Conservation (phyloP, 2,329 filamentous ascomycete genomes). For the Clarireedia hainanense region DNA sequence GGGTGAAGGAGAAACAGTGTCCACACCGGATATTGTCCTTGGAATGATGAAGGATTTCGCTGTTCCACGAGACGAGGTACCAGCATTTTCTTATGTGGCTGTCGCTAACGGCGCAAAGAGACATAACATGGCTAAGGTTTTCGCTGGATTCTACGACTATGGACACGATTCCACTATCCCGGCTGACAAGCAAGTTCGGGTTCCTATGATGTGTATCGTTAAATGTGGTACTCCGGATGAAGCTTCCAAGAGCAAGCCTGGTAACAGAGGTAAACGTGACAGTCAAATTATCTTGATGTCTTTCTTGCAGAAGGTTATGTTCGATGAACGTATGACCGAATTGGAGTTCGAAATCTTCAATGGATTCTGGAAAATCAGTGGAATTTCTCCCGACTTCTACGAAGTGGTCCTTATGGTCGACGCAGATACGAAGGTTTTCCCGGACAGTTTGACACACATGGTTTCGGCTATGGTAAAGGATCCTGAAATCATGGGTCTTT, state of each 20-base stretch:
- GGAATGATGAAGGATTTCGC: slow-evolving; percentile 93
- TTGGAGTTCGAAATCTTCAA: slow-evolving; percentile 99
- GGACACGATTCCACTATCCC: slow-evolving; percentile 74
- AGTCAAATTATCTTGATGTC: slow-evolving; percentile 99
- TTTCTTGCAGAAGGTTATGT: slow-evolving; percentile 99
- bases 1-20: slow-evolving; percentile 77
- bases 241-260: slow-evolving; percentile 72
- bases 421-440: slow-evolving; percentile 98
- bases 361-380: slow-evolving; percentile 95
- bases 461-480: slow-evolving; percentile 98
- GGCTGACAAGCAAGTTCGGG: slow-evolving; percentile 82
- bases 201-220: slow-evolving; percentile 94
- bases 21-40: slow-evolving; percentile 84
- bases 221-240: slow-evolving; percentile 95
- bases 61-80: slow-evolving; percentile 70
- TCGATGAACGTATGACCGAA: slow-evolving; percentile 99
- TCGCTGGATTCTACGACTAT: slow-evolving; percentile 97
- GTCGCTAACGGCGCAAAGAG: slow-evolving; percentile 93
- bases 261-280: slow-evolving; percentile 97
- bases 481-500: slow-evolving; percentile 97
- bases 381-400: slow-evolving; percentile 96
- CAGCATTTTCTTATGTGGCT: slow-evolving; percentile 91
- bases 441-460: slow-evolving; percentile 97
- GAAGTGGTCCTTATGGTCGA: slow-evolving; percentile 98
- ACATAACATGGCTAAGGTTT: slow-evolving; percentile 99